These are phyloP conservation scores for Myrica gale DNA, from an alignment of 306 rosid species.

Conservation along the genomic window DNA sequence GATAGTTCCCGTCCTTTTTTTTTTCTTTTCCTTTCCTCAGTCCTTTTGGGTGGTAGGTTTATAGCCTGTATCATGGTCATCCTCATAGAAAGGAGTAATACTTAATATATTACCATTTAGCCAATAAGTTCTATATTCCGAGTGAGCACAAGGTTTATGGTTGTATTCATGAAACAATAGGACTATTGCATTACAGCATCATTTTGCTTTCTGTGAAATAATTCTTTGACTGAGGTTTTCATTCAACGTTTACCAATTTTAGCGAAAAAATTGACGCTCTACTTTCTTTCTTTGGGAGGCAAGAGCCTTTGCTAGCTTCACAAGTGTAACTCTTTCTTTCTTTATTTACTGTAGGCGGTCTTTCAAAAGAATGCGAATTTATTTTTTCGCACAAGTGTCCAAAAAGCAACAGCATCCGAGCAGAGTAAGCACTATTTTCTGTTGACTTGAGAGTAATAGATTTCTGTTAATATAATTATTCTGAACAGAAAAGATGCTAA, in stretches of 20 bases:
- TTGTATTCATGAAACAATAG: too few relatives aligned
- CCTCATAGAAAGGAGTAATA: neutral
- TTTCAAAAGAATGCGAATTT: slow-evolving; percentile 67
- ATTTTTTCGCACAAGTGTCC: slow-evolving; percentile 59
- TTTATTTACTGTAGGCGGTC: slow-evolving; percentile 46
- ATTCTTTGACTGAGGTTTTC: neutral
- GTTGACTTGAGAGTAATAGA: neutral
- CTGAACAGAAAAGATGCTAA: slow-evolving; percentile 1
- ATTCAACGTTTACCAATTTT: neutral
- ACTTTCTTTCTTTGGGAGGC: neutral
- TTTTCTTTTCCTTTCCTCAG: too few relatives aligned
- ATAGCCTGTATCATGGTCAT: neutral
- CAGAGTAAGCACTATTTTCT: slow-evolving; percentile 50
- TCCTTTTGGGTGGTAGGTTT: too few relatives aligned
- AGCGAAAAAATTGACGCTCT: neutral
- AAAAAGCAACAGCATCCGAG: slow-evolving; percentile 55
- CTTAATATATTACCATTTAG: neutral
- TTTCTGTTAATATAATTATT: too few relatives aligned
- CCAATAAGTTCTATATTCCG: too few relatives aligned
- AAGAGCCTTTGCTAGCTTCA: slow-evolving; percentile 3
- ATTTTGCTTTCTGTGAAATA: too few relatives aligned
- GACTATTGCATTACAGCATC: too few relatives aligned
- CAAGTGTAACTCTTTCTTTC: neutral
- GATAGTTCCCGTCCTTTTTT: too few relatives aligned
- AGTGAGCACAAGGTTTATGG: too few relatives aligned